These are phyloP conservation scores for Chenopodium album DNA, from an alignment of 148 eudicot genomes.

Conservation along the genomic window DNA sequence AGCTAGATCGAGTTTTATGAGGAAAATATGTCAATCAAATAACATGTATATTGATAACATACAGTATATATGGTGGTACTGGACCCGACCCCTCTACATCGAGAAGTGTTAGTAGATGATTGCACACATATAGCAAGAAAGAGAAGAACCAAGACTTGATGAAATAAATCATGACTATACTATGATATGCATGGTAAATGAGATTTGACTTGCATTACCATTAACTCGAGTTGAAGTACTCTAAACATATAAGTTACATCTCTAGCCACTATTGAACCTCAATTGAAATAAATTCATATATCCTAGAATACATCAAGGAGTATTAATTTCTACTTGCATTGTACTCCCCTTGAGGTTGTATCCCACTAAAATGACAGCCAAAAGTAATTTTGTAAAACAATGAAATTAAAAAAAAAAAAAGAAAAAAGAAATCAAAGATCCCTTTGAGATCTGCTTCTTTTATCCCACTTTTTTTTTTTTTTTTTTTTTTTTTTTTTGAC, in stretches of 20 bases:
- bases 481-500: not conserved
- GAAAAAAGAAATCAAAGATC: conserved; percentile 18
- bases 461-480: not conserved
- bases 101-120: not conserved
- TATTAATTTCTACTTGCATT: conserved; percentile 18
- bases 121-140: not conserved
- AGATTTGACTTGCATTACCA: conserved; percentile 5
- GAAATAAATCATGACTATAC: not conserved
- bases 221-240: not conserved
- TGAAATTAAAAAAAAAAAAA: not conserved
- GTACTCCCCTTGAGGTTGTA: conserved; percentile 11
- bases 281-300: conserved; percentile 15
- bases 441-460: conserved; percentile 26
- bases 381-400: not conserved
- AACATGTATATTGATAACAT: too few species aligned
- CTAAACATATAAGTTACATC: conserved; percentile 19
- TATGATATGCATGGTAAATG: not conserved
- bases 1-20: too few species aligned
- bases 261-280: conserved; percentile 15
- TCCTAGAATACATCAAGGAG: not conserved
- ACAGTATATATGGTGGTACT: too few species aligned
- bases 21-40: too few species aligned
- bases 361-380: conserved; percentile 18
- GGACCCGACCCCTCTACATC: not conserved
- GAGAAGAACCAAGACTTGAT: not conserved